Evolutionary conservation across 371 early-diverging fungal species (phyloP), one percentile per base, ranked within the genome.

Genomic region (Capillidium heterosporum): DNA sequence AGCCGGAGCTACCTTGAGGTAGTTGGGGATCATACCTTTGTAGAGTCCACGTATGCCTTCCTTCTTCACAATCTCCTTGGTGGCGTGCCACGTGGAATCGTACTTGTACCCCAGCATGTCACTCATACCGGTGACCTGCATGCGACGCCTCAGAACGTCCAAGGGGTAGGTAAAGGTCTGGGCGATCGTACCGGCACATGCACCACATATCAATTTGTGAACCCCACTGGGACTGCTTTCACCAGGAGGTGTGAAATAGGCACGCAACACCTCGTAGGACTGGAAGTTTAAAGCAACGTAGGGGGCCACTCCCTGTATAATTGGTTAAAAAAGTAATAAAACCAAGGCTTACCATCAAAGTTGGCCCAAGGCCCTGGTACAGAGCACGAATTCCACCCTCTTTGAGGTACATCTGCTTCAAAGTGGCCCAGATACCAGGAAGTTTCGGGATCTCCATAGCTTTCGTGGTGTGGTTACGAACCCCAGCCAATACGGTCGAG

Each of bases 91-190:
- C 11, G 88, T 87, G 39, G 75, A 81, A 5, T 63, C 67, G 63
- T 89, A 89, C 61, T 81, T 76, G 66, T 83, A 84, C 32, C 71
- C 70, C 8, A 53, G 19, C 48, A 82, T 74, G 23, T 65, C 69
- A 1, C 75, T 70, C 85, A 88, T 81, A 5, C 85, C 81, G n/a
- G 80, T 82, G 56, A 89, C 85, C 66, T 91, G 91, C 77, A 91
- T 81, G 44, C 87, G 73, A 43, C 91, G 73, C 23, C 91, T 75
- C 44, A 91, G 65, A 1, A 91, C 84, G 58, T 90, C 91, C 61
- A 94, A 69, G 26, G 95, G 95, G 64, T 92, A 94, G 10, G 90
- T 91, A 31, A 86, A 75, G 1, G 88, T 87, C 66, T 93, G 93
- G 4, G 86, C 85, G 62, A 87, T 78, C 54, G 87, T 81, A 17